A percentile compares a stretch with the other conserved stretches of the same genome.
These are phyloP conservation scores for Jacaranda copaia DNA, from an alignment of 257 asterid species.

Conservation along the genomic window DNA sequence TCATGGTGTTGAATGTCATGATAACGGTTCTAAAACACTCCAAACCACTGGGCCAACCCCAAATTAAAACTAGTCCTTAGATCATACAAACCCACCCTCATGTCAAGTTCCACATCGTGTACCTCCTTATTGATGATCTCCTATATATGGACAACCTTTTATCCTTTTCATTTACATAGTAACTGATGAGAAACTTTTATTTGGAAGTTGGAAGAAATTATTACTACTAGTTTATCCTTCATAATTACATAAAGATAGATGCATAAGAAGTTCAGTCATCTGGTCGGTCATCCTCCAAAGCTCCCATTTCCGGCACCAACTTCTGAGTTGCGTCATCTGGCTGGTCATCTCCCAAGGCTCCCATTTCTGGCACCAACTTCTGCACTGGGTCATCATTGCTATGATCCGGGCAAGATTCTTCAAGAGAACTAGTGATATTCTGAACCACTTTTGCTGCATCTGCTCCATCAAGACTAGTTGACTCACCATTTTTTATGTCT, in stretches of 20 bases:
- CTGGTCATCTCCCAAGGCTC: not conserved
- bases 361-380: conserved; percentile 19
- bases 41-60: no score
- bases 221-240: not conserved
- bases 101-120: no score
- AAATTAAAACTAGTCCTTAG: no score
- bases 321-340: no score
- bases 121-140: no score
- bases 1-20: conserved; percentile 50
- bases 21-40: no score
- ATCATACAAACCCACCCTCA: no score
- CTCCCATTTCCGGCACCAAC: no score
- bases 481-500: conserved; percentile 33
- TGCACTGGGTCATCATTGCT: not conserved
- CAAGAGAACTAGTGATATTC: conserved; percentile 10
- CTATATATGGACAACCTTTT: no score
- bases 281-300: no score
- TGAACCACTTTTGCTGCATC: conserved; percentile 20
- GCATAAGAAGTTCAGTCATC: no score
- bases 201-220: not conserved
- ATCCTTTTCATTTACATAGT: conserved; percentile 31
- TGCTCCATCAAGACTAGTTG: conserved; percentile 20
- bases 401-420: conserved; percentile 30
- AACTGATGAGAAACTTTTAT: conserved; percentile 61
- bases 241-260: not conserved